A percentile compares a stretch with the other conserved stretches of the same genome.
phyloP scores from a whole-genome alignment of 176 grass and related monocot genomes.

The Alloteropsis semialata region DNA sequence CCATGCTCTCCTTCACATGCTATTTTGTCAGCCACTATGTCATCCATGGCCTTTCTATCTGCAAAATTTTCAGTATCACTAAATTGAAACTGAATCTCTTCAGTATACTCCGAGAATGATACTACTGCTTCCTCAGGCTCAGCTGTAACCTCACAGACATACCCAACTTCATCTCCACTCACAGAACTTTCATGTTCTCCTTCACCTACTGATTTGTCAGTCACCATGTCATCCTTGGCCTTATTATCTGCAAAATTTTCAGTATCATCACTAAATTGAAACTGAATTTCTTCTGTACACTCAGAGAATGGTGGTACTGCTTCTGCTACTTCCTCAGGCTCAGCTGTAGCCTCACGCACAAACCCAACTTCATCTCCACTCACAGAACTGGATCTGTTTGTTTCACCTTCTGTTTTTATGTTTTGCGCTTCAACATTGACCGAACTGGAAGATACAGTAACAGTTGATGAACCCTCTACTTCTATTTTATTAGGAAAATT shows the following conservation, averaged over 20 bases:
- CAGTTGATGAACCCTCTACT: not conserved
- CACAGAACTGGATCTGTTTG: conserved; percentile 7
- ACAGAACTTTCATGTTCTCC: conserved; percentile 30
- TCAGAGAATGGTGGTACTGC: conserved; percentile 30
- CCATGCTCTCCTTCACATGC: conserved; percentile 25
- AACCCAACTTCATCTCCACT: conserved; percentile 13
- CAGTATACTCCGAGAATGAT: conserved; percentile 47
- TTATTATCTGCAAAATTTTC: conserved; percentile 59
- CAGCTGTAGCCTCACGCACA: conserved; percentile 16
- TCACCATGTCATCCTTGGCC: conserved; percentile 12
- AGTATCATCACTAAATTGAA: conserved; percentile 69
- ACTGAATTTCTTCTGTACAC: conserved; percentile 69
- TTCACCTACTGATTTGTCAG: conserved; percentile 26
- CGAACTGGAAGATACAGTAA: not conserved
- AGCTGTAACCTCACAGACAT: conserved; percentile 10
- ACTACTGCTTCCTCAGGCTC: conserved; percentile 5
- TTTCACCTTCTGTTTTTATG: conserved; percentile 9
- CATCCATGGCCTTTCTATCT: conserved; percentile 41
- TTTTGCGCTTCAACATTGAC: conserved; percentile 20
- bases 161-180: conserved; percentile 11
- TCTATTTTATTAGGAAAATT: conserved; percentile 15
- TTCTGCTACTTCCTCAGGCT: conserved; percentile 30
- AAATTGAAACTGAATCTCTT: conserved; percentile 78
- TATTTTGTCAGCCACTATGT: conserved; percentile 21
- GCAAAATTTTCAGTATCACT: conserved; percentile 57